These are phyloP conservation scores for Alternaria sp. DNA, from an alignment of 2,329 filamentous ascomycete species.

Conservation along the genomic window DNA sequence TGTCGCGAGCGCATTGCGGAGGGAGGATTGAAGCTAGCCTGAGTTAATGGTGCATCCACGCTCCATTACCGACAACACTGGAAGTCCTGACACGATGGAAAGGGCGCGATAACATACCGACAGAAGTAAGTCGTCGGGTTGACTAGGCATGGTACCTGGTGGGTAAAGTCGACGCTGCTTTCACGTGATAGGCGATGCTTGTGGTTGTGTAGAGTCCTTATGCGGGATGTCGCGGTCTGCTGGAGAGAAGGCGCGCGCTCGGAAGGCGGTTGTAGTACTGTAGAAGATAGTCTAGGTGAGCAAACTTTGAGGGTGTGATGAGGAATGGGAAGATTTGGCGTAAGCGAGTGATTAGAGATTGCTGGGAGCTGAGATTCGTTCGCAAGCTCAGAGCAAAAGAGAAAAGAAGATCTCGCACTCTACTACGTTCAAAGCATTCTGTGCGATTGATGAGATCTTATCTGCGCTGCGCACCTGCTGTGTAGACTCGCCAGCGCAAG, in stretches of 20 bases:
- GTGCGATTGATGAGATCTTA: neutral
- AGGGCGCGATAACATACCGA: constrained; percentile 25
- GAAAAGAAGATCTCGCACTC: neutral
- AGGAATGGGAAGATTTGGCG: neutral
- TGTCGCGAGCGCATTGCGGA: constrained; percentile 43
- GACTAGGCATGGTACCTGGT: constrained; percentile 22
- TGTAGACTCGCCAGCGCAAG: neutral
- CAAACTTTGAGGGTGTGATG: neutral
- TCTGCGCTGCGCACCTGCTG: neutral
- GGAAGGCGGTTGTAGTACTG: neutral
- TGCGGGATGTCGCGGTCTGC: neutral
- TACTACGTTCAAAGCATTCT: neutral
- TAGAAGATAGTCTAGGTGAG: neutral
- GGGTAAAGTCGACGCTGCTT: neutral
- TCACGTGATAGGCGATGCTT: neutral
- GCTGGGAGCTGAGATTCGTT: neutral
- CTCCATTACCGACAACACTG: neutral
- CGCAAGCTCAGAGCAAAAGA: neutral
- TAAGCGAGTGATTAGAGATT: neutral
- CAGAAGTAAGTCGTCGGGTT: constrained; percentile 35
- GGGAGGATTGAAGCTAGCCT: constrained; percentile 40
- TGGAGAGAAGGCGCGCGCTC: neutral
- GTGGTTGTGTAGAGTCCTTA: neutral
- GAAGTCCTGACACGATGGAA: neutral
- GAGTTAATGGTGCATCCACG: neutral